Evolutionary conservation across 768 basidiomycete species (phyloP).

Genomic region (Cytidiella melzeri): DNA sequence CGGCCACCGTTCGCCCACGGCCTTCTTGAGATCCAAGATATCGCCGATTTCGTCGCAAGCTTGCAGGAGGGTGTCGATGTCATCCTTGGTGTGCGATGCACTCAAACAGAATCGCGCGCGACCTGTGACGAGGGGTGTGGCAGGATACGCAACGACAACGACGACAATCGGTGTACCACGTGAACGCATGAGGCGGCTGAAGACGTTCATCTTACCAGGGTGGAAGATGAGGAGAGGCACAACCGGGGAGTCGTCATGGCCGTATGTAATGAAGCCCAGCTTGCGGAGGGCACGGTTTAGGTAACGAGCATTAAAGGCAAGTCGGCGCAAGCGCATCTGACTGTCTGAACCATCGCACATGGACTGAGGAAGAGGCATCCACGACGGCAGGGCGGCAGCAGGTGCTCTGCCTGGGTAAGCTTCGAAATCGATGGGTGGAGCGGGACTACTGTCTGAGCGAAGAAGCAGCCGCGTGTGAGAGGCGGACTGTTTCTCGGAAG

Average conservation of each 20-base stretch:
- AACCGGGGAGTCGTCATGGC: slow-evolving; percentile 86
- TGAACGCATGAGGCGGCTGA: slow-evolving; percentile 80
- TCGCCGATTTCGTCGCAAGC: slow-evolving; percentile 94
- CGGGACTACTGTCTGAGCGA: slow-evolving; percentile 21
- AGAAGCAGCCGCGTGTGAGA: slow-evolving; percentile 29
- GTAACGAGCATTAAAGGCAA: slow-evolving; percentile 95
- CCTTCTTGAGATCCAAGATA: slow-evolving; percentile 85
- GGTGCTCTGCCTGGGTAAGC: slow-evolving; percentile 68
- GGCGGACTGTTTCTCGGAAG: slow-evolving; percentile 24
- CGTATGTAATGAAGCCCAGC: slow-evolving; percentile 96
- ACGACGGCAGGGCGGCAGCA: slow-evolving; percentile 57
- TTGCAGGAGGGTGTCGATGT: slow-evolving; percentile 77
- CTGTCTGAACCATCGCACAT: slow-evolving; percentile 86
- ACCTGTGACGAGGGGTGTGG: slow-evolving; percentile 82
- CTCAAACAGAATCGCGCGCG: slow-evolving; percentile 93
- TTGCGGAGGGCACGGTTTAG: slow-evolving; percentile 80
- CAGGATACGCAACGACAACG: slow-evolving; percentile 88
- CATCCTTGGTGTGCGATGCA: slow-evolving; percentile 94
- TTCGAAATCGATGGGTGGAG: slow-evolving; percentile 34
- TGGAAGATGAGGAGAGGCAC: slow-evolving; percentile 90
- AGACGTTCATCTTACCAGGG: slow-evolving; percentile 89
- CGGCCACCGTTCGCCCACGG: slow-evolving; percentile 63
- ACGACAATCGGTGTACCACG: slow-evolving; percentile 77
- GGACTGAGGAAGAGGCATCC: slow-evolving; percentile 68
- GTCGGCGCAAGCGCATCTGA: slow-evolving; percentile 67